Conservation (phyloP, 2,329 filamentous ascomycete genomes). For the Aspergillus tamarii region DNA sequence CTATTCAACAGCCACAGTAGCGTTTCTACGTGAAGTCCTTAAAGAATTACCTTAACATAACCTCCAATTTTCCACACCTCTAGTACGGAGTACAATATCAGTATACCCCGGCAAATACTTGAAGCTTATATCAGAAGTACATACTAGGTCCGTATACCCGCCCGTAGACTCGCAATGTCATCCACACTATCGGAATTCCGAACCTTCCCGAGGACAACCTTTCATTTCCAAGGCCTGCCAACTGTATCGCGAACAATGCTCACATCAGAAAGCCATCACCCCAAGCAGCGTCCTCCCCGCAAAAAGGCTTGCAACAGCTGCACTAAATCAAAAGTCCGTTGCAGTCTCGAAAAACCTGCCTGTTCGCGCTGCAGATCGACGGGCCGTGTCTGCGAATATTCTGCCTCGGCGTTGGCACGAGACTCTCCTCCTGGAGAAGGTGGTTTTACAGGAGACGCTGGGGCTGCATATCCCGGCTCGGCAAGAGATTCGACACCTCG, state of each 20-base stretch:
- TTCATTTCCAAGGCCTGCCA: not conserved
- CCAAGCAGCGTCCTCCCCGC: constrained; percentile 14
- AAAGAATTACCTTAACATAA: too few relatives aligned
- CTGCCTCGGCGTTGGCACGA: not conserved
- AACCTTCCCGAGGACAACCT: not conserved
- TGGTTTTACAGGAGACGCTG: not conserved
- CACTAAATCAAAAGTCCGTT: constrained; percentile 24
- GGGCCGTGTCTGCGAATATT: constrained; percentile 23
- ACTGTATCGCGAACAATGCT: not conserved
- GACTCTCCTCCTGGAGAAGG: not conserved
- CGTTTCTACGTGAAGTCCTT: too few relatives aligned
- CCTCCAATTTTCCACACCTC: too few relatives aligned
- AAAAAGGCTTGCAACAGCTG: constrained; percentile 26
- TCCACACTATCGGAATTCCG: not conserved
- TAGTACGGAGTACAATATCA: too few relatives aligned
- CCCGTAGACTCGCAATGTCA: not conserved
- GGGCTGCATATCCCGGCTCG: not conserved
- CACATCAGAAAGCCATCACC: not conserved
- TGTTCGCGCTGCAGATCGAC: constrained; percentile 23
- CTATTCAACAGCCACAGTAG: too few relatives aligned
- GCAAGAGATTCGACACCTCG: not conserved
- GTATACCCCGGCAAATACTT: too few relatives aligned
- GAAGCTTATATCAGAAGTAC: constrained; percentile 44
- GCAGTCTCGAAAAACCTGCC: constrained; percentile 20
- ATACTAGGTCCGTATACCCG: not conserved